Conservation (phyloP, 2,329 filamentous ascomycete genomes). For the Blumeria hordei region DNA sequence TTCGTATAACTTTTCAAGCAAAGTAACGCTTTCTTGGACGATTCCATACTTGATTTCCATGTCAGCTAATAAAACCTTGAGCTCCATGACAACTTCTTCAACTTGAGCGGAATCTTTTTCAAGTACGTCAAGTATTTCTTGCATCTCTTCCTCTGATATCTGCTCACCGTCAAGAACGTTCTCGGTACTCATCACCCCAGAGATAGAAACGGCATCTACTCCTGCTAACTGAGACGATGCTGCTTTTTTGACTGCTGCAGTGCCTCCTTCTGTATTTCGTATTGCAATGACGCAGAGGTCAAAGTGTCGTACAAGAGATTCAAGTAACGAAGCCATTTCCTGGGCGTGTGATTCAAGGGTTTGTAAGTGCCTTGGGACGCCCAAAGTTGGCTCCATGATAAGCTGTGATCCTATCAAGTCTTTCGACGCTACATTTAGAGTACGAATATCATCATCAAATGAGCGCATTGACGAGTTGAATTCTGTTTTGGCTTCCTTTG, state of each 20-base stretch:
- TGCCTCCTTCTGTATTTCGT: slow-evolving; percentile 65
- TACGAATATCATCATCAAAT: slow-evolving; percentile 51
- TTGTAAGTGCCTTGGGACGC: slow-evolving; percentile 22
- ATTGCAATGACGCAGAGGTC: slow-evolving; percentile 83
- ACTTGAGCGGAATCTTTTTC: slow-evolving; percentile 44
- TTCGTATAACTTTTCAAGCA: slow-evolving; percentile 27
- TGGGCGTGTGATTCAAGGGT: slow-evolving; percentile 34
- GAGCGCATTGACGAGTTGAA: slow-evolving; percentile 45
- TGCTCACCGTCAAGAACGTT: slow-evolving; percentile 30
- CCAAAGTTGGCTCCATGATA: slow-evolving; percentile 9
- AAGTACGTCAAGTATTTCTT: slow-evolving; percentile 65
- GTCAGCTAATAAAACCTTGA: slow-evolving; percentile 48
- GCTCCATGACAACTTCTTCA: slow-evolving; percentile 40
- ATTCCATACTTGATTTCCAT: slow-evolving; percentile 50
- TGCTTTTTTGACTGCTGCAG: slow-evolving; percentile 42
- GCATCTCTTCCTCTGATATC: slow-evolving; percentile 49
- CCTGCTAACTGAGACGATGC: slow-evolving; percentile 32
- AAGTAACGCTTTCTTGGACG: slow-evolving; percentile 37
- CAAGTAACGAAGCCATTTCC: slow-evolving; percentile 58
- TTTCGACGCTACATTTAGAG: slow-evolving; percentile 26
- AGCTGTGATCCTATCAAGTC: slow-evolving; percentile 13
- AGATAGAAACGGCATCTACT: slow-evolving; percentile 32
- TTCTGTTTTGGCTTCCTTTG: slow-evolving; percentile 36
- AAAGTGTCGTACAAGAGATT: slow-evolving; percentile 67
- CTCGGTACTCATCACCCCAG: slow-evolving; percentile 33